Conservation (phyloP, 371 early-diverging fungal species). For the Syncephalastrum monosporum region DNA sequence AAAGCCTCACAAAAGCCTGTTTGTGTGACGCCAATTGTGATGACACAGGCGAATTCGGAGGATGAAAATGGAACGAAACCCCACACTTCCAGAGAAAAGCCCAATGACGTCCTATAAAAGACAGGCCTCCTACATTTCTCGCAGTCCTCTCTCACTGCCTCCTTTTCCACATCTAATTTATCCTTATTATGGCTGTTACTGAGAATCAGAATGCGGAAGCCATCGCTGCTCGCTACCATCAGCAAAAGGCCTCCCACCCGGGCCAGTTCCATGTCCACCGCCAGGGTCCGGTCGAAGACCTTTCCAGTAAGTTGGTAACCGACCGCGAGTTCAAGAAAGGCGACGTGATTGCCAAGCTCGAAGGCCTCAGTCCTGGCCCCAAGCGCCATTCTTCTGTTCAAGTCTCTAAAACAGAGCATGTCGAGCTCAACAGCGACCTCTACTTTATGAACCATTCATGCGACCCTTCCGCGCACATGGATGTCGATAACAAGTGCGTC, state of each 20-base stretch:
- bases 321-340: constrained; percentile 50
- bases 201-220: too few species aligned
- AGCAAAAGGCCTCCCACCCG: constrained; percentile 35
- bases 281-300: constrained; percentile 51
- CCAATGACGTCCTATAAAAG: too few species aligned
- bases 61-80: too few species aligned
- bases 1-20: too few species aligned
- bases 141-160: too few species aligned
- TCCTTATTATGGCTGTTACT: constrained; percentile 9
- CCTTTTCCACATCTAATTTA: too few species aligned
- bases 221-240: neutral
- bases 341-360: constrained; percentile 51
- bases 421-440: constrained; percentile 71
- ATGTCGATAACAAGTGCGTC: constrained; percentile 51
- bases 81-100: too few species aligned
- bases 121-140: too few species aligned
- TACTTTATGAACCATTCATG: constrained; percentile 57
- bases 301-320: constrained; percentile 56
- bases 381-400: constrained; percentile 71
- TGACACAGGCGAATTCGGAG: too few species aligned
- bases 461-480: constrained; percentile 60
- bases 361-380: constrained; percentile 52
- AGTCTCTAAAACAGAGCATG: constrained; percentile 56
- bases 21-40: too few species aligned
- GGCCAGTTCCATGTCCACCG: constrained; percentile 49